phyloP scores from a whole-genome alignment of 129 eudicot species.

The Tanacetum coccineum region DNA sequence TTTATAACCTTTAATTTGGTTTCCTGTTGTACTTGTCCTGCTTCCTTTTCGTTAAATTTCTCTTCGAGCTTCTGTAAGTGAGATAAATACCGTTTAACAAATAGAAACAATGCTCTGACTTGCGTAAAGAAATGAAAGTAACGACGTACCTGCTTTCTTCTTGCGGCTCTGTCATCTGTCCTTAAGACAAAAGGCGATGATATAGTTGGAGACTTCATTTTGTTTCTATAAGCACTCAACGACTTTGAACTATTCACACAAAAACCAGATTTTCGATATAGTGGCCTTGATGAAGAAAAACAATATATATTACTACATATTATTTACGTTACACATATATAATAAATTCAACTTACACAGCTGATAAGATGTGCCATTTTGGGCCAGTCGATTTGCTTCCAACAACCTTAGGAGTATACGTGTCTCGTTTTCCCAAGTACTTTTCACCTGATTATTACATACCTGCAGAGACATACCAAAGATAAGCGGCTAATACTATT shows the following conservation, averaged over 20 bases:
- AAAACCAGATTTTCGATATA: not conserved
- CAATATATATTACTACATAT: not conserved
- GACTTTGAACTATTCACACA: slow-evolving; percentile 61
- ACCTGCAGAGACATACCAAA: slow-evolving; percentile 31
- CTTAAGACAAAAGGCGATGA: slow-evolving; percentile 67
- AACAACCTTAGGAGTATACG: slow-evolving; percentile 39
- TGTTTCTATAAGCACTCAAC: slow-evolving; percentile 58
- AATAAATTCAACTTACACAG: slow-evolving; percentile 50
- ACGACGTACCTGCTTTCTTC: slow-evolving; percentile 71
- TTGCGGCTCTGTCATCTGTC: slow-evolving; percentile 78
- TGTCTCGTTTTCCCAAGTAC: slow-evolving; percentile 47
- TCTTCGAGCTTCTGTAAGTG: too few relatives aligned
- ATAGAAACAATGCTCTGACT: too few relatives aligned
- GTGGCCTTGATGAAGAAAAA: not conserved
- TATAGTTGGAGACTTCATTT: slow-evolving; percentile 59
- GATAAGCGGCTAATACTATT: too few relatives aligned
- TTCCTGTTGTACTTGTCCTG: slow-evolving; percentile 44
- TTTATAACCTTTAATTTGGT: slow-evolving; percentile 53
- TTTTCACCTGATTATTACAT: slow-evolving; percentile 31
- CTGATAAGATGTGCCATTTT: slow-evolving; percentile 69
- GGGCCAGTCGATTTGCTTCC: slow-evolving; percentile 65
- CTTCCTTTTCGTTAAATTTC: slow-evolving; percentile 26
- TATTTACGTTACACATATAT: too few relatives aligned
- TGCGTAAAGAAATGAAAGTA: too few relatives aligned
- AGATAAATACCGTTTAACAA: too few relatives aligned